These are phyloP conservation scores for Sanghuangporus weigelae DNA, from an alignment of 1,284 basidiomycete genomes.

Conservation along the genomic window DNA sequence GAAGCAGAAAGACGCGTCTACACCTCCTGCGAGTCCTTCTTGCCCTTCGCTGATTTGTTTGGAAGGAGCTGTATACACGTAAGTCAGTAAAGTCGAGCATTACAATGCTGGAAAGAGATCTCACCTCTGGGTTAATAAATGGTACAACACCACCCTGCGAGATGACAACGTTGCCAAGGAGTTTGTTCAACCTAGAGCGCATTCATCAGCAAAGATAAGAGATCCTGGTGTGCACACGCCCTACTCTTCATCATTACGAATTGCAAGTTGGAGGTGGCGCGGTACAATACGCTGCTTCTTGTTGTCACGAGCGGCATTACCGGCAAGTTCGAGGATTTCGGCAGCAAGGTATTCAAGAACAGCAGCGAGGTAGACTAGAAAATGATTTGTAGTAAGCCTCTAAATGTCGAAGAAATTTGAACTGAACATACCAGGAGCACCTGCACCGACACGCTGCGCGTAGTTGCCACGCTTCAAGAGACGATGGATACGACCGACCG, in stretches of 20 bases:
- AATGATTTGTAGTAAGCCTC: background rate
- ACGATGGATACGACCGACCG: slow-evolving; percentile 79
- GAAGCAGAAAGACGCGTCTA: slow-evolving; percentile 6
- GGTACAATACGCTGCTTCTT: slow-evolving; percentile 91
- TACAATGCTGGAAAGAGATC: slow-evolving; percentile 7
- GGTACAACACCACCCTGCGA: slow-evolving; percentile 88
- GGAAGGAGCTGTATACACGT: slow-evolving; percentile 49
- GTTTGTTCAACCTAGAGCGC: slow-evolving; percentile 50
- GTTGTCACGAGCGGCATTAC: slow-evolving; percentile 64
- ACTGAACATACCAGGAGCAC: slow-evolving; percentile 50
- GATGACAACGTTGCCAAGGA: slow-evolving; percentile 79
- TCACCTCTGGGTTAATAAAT: slow-evolving; percentile 41
- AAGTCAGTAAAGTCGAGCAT: background rate
- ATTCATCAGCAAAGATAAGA: background rate
- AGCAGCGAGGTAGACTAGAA: slow-evolving; percentile 67
- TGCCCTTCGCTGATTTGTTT: slow-evolving; percentile 27
- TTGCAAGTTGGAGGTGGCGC: slow-evolving; percentile 85
- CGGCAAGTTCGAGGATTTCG: slow-evolving; percentile 74
- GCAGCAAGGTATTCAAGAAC: slow-evolving; percentile 69
- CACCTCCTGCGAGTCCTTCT: slow-evolving; percentile 21
- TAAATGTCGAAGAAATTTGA: background rate
- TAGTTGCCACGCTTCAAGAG: slow-evolving; percentile 84
- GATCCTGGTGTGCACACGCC: slow-evolving; percentile 23
- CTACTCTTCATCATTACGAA: slow-evolving; percentile 83
- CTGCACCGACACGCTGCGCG: slow-evolving; percentile 69